Conservation (phyloP, 768 basidiomycete genomes). For the Tulasnella sp. region DNA sequence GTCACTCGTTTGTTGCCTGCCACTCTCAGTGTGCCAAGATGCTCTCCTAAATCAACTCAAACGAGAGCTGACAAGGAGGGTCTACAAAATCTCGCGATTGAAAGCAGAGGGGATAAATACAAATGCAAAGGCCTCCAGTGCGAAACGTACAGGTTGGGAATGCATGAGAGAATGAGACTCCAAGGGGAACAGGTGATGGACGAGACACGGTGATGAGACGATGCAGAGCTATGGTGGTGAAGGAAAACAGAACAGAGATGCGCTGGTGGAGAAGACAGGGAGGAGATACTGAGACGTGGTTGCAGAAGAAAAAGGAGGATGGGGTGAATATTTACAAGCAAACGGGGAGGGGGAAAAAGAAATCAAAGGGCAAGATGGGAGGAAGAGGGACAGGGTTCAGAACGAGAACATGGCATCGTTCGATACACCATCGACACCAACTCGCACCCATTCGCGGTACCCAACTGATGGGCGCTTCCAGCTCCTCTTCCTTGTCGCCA, state of each 20-base stretch:
- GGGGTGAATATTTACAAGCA: background rate
- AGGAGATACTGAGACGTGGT: background rate
- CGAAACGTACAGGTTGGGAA: background rate
- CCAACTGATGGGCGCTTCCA: background rate
- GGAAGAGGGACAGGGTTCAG: background rate
- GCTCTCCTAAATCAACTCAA: background rate
- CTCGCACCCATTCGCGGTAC: background rate
- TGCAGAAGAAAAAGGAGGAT: background rate
- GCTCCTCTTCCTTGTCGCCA: slow-evolving; percentile 7
- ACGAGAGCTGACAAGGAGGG: background rate
- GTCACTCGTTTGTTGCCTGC: background rate
- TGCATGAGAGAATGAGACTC: background rate
- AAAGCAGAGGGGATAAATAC: background rate
- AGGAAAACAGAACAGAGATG: background rate
- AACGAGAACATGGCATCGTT: background rate
- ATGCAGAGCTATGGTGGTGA: background rate
- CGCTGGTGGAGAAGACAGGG: background rate
- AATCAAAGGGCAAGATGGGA: background rate
- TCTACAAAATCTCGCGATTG: background rate
- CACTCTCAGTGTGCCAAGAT: background rate
- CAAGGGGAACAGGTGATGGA: background rate
- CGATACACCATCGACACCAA: background rate
- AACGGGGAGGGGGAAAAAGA: background rate
- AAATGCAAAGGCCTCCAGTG: background rate
- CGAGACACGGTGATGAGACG: background rate